Base-by-base conservation (phyloP, 2,329 filamentous ascomycete genomes). In the Cladophialophora bantiana region DNA sequence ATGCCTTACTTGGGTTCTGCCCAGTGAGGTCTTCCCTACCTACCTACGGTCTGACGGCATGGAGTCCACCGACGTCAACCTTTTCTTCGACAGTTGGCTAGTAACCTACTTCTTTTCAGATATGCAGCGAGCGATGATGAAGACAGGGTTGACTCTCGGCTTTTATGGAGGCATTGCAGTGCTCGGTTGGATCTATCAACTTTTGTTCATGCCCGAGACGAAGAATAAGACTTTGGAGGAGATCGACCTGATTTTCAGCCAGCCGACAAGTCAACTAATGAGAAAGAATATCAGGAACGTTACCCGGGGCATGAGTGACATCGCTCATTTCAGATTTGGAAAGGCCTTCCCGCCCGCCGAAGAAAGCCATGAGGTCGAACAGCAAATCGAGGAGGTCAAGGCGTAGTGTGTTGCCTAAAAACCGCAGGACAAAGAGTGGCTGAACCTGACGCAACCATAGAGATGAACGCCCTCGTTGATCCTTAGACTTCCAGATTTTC, bases 111-210 rank as follows among this genome's bases (percentile, higher is more conserved):
- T 91, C 82, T 92, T 92, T 78, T 84, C 84, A 0, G 82, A 83
- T 9, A 92, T 92, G 90, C 86, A 90, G 76, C 76, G 84, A 0
- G 85, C 86, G n/a, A 90, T 92, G 84, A 85, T 83, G 7, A 82
- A 79, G 38, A 90, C 88, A 1, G 89, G 90, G 9, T 80, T 92
- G 0, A 82, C 86, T 0, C 83, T 92, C 0, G 90, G 90, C 2
- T 92, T 92, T 78, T 92, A 91, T 75, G 89, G 90, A 4, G 90
- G 90, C 15, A 91, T 92, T 62, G 89, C 89, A 0, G 83, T 90
- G 0, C 9, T 92, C 0, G 90, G 89, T 12, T 90, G 88, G 85
- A 80, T 90, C 71, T 92, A 91, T 77, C 89, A 92, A 78, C 81
- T 92, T 48, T 66, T 74, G 34, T 74, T 67, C 74, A 74, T 86